A percentile compares a stretch with the other conserved stretches of the same genome.
These are phyloP conservation scores for Fusarium bulbicola DNA, from an alignment of 2,329 filamentous ascomycete genomes.

Conservation along the genomic window DNA sequence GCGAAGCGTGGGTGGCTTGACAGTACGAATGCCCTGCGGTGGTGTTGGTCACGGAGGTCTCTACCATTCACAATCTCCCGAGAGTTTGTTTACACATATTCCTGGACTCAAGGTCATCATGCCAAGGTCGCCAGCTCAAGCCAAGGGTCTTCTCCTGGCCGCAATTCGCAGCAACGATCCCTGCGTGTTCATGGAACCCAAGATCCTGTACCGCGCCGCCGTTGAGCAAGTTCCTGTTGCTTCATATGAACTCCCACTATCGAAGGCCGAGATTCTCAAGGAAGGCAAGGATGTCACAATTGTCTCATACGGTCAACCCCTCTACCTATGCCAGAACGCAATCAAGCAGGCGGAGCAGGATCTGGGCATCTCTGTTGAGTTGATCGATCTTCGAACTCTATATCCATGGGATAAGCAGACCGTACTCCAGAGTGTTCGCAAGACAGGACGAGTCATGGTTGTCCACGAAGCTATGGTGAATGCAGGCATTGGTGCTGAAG, in stretches of 20 bases:
- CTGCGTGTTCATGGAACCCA: constrained; percentile 93
- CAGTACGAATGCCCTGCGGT: constrained; percentile 89
- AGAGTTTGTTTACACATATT: constrained; percentile 87
- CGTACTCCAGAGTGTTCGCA: constrained; percentile 82
- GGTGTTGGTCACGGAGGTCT: constrained; percentile 89
- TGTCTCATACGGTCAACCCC: constrained; percentile 87
- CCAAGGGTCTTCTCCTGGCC: constrained; percentile 84
- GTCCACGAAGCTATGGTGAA: constrained; percentile 95
- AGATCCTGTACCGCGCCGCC: constrained; percentile 89
- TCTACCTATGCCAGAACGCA: constrained; percentile 84
- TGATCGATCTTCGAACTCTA: constrained; percentile 87
- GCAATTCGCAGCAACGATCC: constrained; percentile 85
- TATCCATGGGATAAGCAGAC: constrained; percentile 92
- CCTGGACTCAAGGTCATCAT: constrained; percentile 87
- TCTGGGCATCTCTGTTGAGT: constrained; percentile 78
- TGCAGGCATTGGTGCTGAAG: constrained; percentile 86
- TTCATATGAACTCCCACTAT: constrained; percentile 83
- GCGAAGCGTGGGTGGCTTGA: constrained; percentile 77
- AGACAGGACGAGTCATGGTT: constrained; percentile 86
- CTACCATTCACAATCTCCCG: constrained; percentile 90
- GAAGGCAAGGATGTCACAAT: constrained; percentile 83
- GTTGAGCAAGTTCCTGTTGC: constrained; percentile 89
- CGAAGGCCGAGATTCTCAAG: constrained; percentile 85
- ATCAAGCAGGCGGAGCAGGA: constrained; percentile 80
- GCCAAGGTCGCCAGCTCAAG: constrained; percentile 85